Conservation (phyloP, 2,329 filamentous ascomycete genomes). For the Aspergillus chevalieri region DNA sequence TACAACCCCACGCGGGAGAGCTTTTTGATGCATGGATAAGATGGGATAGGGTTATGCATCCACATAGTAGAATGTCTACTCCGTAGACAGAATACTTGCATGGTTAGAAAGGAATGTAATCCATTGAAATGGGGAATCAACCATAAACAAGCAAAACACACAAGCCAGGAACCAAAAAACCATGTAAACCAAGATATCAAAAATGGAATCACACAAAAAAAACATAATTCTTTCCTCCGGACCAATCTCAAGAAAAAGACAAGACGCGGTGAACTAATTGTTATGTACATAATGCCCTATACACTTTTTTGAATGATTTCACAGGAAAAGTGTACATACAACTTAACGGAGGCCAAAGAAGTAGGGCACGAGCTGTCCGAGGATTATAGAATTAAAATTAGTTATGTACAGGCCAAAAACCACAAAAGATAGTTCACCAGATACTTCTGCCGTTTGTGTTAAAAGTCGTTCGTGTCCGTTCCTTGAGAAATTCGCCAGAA, state of each 20-base stretch:
- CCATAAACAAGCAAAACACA: not conserved
- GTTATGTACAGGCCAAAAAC: constrained; percentile 23
- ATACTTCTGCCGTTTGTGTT: constrained; percentile 13
- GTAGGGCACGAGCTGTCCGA: not conserved
- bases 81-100: not conserved
- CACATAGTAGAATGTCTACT: not conserved
- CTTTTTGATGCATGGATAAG: no score
- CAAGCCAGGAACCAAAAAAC: not conserved
- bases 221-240: not conserved
- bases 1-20: no score
- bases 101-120: constrained; percentile 24
- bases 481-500: constrained; percentile 9
- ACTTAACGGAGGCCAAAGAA: not conserved
- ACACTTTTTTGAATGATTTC: not conserved
- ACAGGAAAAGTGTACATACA: not conserved
- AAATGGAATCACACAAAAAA: constrained; percentile 3
- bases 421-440: constrained; percentile 6
- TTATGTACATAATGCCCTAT: not conserved
- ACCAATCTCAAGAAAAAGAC: no score
- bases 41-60: no score
- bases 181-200: not conserved
- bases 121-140: constrained; percentile 18
- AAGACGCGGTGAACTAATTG: constrained; percentile 5
- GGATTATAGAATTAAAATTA: constrained; percentile 28
- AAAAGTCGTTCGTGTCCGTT: constrained; percentile 10